Conservation (phyloP, 768 basidiomycete genomes). For the Cubamyces lactineus region DNA sequence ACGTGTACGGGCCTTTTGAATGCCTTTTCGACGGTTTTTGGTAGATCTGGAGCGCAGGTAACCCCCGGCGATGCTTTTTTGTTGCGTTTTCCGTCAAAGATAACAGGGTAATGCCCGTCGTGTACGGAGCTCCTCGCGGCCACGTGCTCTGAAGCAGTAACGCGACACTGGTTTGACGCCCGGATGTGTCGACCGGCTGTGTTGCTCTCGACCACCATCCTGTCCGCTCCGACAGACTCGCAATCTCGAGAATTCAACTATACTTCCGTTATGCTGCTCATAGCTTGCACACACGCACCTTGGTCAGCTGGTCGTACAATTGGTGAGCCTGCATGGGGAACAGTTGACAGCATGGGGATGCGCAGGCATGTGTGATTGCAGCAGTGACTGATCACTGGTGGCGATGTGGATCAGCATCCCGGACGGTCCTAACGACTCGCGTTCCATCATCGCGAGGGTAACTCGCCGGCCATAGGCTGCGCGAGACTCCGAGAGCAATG, state of each 20-base stretch:
- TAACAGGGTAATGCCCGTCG: too few relatives aligned
- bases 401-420: slow-evolving; percentile 24
- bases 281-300: neutral
- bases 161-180: neutral
- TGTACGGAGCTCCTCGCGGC: neutral
- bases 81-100: too few relatives aligned
- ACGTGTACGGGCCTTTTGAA: too few relatives aligned
- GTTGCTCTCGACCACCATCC: slow-evolving; percentile 5
- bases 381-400: slow-evolving; percentile 21
- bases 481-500: slow-evolving; percentile 17
- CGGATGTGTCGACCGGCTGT: slow-evolving; percentile 5
- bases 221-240: neutral
- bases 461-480: slow-evolving; percentile 10
- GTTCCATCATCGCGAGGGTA: slow-evolving; percentile 18
- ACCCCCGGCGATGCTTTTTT: too few relatives aligned
- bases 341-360: neutral
- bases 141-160: slow-evolving; percentile 7
- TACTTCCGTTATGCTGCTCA: too few relatives aligned
- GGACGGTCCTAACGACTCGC: slow-evolving; percentile 11
- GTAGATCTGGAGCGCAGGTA: too few relatives aligned
- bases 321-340: neutral
- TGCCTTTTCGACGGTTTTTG: too few relatives aligned
- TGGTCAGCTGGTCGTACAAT: neutral
- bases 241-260: too few relatives aligned
- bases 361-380: slow-evolving; percentile 13